A percentile compares a stretch with the other conserved stretches of the same genome.
These are phyloP conservation scores for Carex parvula DNA, from an alignment of 176 grass and related monocot species.

Conservation along the genomic window DNA sequence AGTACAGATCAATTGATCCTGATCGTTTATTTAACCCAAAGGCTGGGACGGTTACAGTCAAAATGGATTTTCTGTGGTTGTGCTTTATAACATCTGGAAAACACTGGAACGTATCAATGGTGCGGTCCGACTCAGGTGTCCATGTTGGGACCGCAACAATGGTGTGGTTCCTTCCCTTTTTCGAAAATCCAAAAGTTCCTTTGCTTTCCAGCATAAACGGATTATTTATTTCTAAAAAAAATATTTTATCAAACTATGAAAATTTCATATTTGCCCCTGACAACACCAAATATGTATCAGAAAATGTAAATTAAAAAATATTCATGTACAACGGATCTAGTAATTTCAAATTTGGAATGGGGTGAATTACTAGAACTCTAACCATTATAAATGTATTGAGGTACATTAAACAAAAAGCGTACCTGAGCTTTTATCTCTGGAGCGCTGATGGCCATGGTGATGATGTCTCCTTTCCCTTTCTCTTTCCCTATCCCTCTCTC, in stretches of 20 bases:
- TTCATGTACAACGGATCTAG: not conserved
- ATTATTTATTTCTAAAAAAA: too few relatives aligned
- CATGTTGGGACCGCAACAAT: too few relatives aligned
- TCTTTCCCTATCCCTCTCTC: constrained; percentile 43
- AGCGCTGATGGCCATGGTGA: constrained; percentile 18
- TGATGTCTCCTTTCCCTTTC: constrained; percentile 48
- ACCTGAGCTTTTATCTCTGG: constrained; percentile 78
- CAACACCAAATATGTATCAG: not conserved
- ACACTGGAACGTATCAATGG: too few relatives aligned
- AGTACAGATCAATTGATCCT: too few relatives aligned
- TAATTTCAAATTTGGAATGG: not conserved
- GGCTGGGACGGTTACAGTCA: too few relatives aligned
- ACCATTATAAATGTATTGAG: not conserved
- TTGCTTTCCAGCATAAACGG: too few relatives aligned
- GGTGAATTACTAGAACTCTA: not conserved
- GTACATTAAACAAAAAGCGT: not conserved
- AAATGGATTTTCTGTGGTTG: too few relatives aligned
- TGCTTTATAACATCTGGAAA: too few relatives aligned
- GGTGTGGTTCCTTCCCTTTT: too few relatives aligned
- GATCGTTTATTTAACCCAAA: too few relatives aligned
- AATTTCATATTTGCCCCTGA: not conserved
- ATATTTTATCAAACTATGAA: not conserved
- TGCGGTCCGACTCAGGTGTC: too few relatives aligned
- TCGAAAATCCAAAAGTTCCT: too few relatives aligned
- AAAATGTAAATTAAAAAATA: not conserved